Conservation (phyloP, 139 green algal genomes). For the Picochlorum sp. region DNA sequence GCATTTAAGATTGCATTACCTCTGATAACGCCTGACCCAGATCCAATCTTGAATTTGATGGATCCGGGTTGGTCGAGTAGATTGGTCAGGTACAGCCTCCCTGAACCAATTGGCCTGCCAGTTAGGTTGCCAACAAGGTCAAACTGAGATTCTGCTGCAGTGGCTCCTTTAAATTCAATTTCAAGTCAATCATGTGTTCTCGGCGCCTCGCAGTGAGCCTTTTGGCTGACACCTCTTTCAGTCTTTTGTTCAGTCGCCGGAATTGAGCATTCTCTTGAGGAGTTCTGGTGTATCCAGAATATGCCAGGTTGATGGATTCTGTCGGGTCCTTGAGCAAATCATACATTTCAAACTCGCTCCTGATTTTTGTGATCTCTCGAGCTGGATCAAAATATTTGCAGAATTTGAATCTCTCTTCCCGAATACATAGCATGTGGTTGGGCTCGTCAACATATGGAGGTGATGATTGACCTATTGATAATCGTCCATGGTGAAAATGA, state of each 20-base stretch:
- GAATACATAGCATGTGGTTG: no score
- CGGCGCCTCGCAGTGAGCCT: not conserved
- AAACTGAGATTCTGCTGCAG: not conserved
- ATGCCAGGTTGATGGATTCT: no score
- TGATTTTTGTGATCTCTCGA: no score
- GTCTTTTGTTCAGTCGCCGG: not conserved
- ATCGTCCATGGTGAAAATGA: conserved; percentile 7
- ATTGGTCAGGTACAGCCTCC: not conserved
- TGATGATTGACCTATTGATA: no score
- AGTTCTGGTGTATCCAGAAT: not conserved
- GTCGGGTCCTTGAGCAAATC: no score
- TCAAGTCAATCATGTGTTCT: conserved; percentile 3
- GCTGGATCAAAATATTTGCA: no score
- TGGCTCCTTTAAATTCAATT: not conserved
- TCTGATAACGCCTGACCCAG: not conserved
- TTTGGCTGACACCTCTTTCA: not conserved
- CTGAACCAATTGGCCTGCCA: not conserved
- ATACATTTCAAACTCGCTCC: no score
- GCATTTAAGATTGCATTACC: not conserved
- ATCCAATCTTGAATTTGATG: not conserved
- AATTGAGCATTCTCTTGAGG: not conserved
- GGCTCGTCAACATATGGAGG: no score
- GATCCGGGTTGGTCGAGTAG: not conserved
- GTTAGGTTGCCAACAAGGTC: not conserved
- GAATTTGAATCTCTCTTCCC: no score